Evolutionary conservation across 768 basidiomycete genomes (phyloP).

Genomic region (Sporobolomyces pararoseus): DNA sequence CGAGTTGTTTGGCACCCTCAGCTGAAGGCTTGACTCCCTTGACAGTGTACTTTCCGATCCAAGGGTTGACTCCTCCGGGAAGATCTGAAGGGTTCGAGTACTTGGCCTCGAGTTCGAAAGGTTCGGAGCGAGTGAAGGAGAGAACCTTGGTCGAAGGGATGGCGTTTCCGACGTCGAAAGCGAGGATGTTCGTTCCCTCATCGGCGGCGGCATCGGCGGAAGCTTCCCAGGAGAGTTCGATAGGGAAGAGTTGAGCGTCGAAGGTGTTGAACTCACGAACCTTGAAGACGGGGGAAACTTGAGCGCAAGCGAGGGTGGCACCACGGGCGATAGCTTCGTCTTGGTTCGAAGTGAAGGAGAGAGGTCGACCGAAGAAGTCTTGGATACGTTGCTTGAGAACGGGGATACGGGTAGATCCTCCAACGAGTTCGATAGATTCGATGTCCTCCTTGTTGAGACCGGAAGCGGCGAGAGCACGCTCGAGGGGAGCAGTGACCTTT

Average conservation of each 20-base stretch:
- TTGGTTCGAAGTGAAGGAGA: conserved; percentile 91
- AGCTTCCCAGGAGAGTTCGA: conserved; percentile 84
- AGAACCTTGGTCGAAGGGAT: conserved; percentile 93
- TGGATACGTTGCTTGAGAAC: conserved; percentile 84
- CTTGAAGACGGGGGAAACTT: conserved; percentile 95
- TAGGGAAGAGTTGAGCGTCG: conserved; percentile 80
- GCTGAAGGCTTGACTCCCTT: conserved; percentile 66
- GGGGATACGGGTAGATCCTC: conserved; percentile 88
- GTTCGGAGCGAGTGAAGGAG: conserved; percentile 82
- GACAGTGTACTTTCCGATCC: conserved; percentile 74
- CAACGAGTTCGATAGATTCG: conserved; percentile 85
- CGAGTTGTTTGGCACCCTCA: conserved; percentile 68
- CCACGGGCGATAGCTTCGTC: conserved; percentile 96
- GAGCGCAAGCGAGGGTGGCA: conserved; percentile 93
- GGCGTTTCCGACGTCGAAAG: conserved; percentile 78
- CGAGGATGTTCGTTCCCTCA: conserved; percentile 78
- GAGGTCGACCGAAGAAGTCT: conserved; percentile 75
- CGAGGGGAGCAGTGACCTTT: conserved; percentile 69
- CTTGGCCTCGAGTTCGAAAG: conserved; percentile 80
- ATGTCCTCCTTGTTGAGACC: conserved; percentile 78
- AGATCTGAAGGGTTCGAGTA: conserved; percentile 71
- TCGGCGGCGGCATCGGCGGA: conserved; percentile 73
- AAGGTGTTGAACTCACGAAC: conserved; percentile 88
- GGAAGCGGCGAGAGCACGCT: conserved; percentile 73
- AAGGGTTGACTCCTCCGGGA: conserved; percentile 77